These are phyloP conservation scores for Paxillus rubicundulus DNA, from an alignment of 768 basidiomycete species.

Conservation along the genomic window DNA sequence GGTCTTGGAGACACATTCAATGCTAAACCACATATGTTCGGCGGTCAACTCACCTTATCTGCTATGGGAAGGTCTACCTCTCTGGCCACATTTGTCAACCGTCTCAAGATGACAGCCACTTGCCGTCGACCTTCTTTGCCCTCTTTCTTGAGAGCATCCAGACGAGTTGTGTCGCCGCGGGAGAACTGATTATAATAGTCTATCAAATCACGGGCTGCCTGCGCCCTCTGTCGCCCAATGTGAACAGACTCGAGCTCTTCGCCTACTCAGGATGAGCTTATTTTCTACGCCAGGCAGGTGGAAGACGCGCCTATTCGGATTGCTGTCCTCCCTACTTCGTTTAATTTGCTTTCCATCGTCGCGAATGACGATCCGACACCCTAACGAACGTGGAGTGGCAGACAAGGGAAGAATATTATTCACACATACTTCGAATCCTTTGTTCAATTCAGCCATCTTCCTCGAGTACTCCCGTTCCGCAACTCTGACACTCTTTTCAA, in stretches of 20 bases:
- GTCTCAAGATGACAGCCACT: slow-evolving; percentile 82
- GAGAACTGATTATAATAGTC: slow-evolving; percentile 93
- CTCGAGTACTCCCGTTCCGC: slow-evolving; percentile 93
- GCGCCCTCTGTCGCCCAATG: slow-evolving; percentile 86
- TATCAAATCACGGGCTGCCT: slow-evolving; percentile 91
- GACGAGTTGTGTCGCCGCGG: slow-evolving; percentile 68
- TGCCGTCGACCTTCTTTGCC: slow-evolving; percentile 86
- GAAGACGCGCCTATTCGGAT: slow-evolving; percentile 74
- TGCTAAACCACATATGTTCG: not conserved
- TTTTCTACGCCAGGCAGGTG: not conserved
- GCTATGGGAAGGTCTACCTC: slow-evolving; percentile 87
- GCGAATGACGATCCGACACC: slow-evolving; percentile 84
- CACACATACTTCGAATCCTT: slow-evolving; percentile 81
- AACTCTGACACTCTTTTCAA: slow-evolving; percentile 86
- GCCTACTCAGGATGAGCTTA: slow-evolving; percentile 44
- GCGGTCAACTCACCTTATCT: slow-evolving; percentile 56
- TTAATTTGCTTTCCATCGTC: slow-evolving; percentile 88
- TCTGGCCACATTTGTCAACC: slow-evolving; percentile 84
- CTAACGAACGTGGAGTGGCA: slow-evolving; percentile 39
- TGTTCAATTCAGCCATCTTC: slow-evolving; percentile 89
- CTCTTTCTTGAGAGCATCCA: slow-evolving; percentile 80
- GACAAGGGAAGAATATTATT: not conserved
- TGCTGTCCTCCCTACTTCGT: slow-evolving; percentile 90
- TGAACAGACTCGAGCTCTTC: slow-evolving; percentile 96
- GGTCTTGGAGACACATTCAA: slow-evolving; percentile 48